A percentile compares a stretch with the other conserved stretches of the same genome.
phyloP scores from a whole-genome alignment of 768 basidiomycete species.

The Galerina sulciceps region DNA sequence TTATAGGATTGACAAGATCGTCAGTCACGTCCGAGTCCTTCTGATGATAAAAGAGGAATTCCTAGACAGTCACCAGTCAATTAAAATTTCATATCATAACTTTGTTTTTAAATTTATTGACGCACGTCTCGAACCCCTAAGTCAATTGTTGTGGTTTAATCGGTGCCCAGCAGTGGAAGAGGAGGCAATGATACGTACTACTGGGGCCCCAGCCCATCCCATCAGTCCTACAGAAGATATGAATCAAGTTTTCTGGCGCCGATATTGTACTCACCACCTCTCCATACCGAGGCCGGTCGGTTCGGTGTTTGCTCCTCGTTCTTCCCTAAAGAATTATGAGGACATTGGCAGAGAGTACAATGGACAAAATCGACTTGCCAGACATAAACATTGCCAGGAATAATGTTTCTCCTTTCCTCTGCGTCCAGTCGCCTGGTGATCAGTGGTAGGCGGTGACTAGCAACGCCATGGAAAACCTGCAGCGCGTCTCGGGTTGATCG shows the following conservation, averaged over 20 bases:
- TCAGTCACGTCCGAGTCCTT: conserved; percentile 70
- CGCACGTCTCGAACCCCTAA: conserved; percentile 58
- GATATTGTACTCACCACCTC: conserved; percentile 55
- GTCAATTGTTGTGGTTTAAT: conserved; percentile 15
- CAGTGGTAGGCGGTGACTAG: conserved; percentile 67
- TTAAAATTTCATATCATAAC: conserved; percentile 26
- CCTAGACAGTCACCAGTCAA: conserved; percentile 44
- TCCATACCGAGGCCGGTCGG: conserved; percentile 86
- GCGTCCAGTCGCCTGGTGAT: conserved; percentile 84
- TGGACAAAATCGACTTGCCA: conserved; percentile 43
- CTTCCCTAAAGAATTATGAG: conserved; percentile 52
- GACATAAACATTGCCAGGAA: conserved; percentile 81
- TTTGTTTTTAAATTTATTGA: conserved; percentile 14
- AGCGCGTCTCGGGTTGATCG: conserved; percentile 81
- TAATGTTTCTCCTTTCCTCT: conserved; percentile 75
- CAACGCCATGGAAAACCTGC: conserved; percentile 81
- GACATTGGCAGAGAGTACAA: background rate
- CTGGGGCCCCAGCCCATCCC: conserved; percentile 88
- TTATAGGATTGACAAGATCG: conserved; percentile 58
- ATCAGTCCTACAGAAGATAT: conserved; percentile 41
- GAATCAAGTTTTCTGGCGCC: background rate
- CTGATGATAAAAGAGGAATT: conserved; percentile 85
- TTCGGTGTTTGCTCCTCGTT: conserved; percentile 83
- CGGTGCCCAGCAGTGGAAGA: background rate
- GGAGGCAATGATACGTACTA: conserved; percentile 51